Evolutionary conservation across 805 yeast species (phyloP).

Genomic region (Kluyveromyces nonfermentans): DNA sequence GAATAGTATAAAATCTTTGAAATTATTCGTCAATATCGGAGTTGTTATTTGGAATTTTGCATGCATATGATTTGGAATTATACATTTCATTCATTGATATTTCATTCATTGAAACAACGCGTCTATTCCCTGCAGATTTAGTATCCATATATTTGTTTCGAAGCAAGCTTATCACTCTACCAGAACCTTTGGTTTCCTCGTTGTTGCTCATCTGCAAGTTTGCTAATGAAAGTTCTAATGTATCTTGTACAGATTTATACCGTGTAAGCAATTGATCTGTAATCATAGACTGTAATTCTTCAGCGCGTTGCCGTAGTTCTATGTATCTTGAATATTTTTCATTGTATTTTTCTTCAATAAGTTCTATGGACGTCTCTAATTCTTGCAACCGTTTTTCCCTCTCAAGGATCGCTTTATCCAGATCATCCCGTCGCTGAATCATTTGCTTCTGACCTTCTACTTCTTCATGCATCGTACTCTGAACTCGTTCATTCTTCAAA

Average conservation of each 20-base stretch:
- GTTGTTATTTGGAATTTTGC: neutral
- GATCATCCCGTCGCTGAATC: neutral
- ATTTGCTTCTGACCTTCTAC: neutral
- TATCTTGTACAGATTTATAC: slow-evolving; percentile 7
- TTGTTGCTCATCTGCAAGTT: neutral
- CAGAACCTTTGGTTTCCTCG: neutral
- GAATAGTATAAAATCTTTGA: no score
- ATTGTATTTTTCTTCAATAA: slow-evolving; percentile 1
- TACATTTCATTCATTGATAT: slow-evolving; percentile 1
- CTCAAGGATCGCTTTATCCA: slow-evolving; percentile 2
- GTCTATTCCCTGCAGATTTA: neutral
- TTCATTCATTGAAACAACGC: slow-evolving; percentile 7
- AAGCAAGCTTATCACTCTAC: slow-evolving; percentile 6
- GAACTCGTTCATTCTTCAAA: neutral
- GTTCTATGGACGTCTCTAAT: slow-evolving; percentile 3
- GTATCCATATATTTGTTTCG: slow-evolving; percentile 6
- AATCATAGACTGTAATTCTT: slow-evolving; percentile 4
- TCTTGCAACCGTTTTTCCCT: slow-evolving; percentile 7
- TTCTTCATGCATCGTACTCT: neutral
- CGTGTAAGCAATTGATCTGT: slow-evolving; percentile 3
- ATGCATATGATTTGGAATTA: neutral
- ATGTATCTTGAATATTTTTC: slow-evolving; percentile 2
- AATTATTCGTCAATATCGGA: slow-evolving; percentile 1
- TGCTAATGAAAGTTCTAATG: slow-evolving; percentile 5
- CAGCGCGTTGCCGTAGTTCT: slow-evolving; percentile 3